Percentiles rank a stretch among this genome's conserved stretches.
These are phyloP conservation scores for Zymoseptoria ardabiliae DNA, from an alignment of 2,329 filamentous ascomycete genomes.

Conservation along the genomic window DNA sequence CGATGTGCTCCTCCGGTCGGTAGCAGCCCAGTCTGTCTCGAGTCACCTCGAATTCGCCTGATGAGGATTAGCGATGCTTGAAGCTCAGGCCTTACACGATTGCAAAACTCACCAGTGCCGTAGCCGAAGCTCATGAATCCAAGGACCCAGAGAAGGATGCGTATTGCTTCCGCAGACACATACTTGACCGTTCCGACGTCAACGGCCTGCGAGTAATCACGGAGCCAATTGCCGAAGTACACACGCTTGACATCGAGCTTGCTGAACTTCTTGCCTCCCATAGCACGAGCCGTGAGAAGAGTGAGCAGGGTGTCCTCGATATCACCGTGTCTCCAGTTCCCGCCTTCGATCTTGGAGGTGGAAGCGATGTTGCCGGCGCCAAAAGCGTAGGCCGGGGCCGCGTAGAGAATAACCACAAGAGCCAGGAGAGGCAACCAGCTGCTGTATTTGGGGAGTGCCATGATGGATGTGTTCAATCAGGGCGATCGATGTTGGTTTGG, in stretches of 20 bases:
- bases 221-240: conserved; percentile 38
- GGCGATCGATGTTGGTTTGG: neutral
- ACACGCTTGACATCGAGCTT: conserved; percentile 61
- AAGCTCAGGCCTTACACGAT: neutral
- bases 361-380: conserved; percentile 48
- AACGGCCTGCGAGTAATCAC: conserved; percentile 49
- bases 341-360: conserved; percentile 33
- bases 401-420: conserved; percentile 19
- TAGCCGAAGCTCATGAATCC: conserved; percentile 52
- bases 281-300: conserved; percentile 56
- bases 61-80: neutral
- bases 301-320: conserved; percentile 85
- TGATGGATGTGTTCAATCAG: conserved; percentile 5
- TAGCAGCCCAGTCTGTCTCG: conserved; percentile 44
- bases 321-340: conserved; percentile 52
- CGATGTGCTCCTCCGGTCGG: conserved; percentile 49
- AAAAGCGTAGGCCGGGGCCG: conserved; percentile 29
- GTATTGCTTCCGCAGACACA: conserved; percentile 47
- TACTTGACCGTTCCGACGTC: conserved; percentile 48
- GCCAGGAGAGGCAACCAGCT: conserved; percentile 18
- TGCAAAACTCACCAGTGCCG: conserved; percentile 34
- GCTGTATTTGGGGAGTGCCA: conserved; percentile 14
- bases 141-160: conserved; percentile 48
- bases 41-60: conserved; percentile 49
- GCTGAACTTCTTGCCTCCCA: conserved; percentile 72